Evolutionary conservation across 2,329 filamentous ascomycete genomes (phyloP).

Genomic region (Alternaria conjuncta): DNA sequence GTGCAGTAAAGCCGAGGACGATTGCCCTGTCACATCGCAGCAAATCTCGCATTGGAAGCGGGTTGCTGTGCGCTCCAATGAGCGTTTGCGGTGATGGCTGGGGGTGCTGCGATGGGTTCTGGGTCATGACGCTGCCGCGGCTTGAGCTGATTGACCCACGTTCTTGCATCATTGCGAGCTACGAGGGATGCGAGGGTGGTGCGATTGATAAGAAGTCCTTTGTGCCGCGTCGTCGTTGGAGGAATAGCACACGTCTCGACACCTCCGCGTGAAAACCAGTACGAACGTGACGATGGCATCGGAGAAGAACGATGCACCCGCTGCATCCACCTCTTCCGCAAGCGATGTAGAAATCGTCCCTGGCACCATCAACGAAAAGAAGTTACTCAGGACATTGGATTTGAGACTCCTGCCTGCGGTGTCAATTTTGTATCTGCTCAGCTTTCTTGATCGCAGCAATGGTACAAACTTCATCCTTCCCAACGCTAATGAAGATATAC

Average conservation of each 20-base stretch:
- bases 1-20: constrained; percentile 7
- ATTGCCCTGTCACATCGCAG: background rate
- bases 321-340: constrained; percentile 28
- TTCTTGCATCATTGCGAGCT: constrained; percentile 42
- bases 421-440: constrained; percentile 50
- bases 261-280: background rate
- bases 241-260: background rate
- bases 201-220: constrained; percentile 5
- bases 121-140: constrained; percentile 13
- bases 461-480: constrained; percentile 17
- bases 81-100: background rate
- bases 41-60: constrained; percentile 11
- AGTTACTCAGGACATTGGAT: constrained; percentile 64
- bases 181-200: background rate
- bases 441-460: constrained; percentile 48
- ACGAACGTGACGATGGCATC: constrained; percentile 24
- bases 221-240: background rate
- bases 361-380: constrained; percentile 59
- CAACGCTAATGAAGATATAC: background rate
- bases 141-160: constrained; percentile 22
- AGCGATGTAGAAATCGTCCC: constrained; percentile 36
- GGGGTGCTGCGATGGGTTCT: background rate
- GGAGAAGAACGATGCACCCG: constrained; percentile 26
- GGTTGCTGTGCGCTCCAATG: constrained; percentile 23
- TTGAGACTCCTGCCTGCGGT: constrained; percentile 52